Base-by-base conservation (phyloP, 1,284 basidiomycete genomes). In the Trametes pubescens region DNA sequence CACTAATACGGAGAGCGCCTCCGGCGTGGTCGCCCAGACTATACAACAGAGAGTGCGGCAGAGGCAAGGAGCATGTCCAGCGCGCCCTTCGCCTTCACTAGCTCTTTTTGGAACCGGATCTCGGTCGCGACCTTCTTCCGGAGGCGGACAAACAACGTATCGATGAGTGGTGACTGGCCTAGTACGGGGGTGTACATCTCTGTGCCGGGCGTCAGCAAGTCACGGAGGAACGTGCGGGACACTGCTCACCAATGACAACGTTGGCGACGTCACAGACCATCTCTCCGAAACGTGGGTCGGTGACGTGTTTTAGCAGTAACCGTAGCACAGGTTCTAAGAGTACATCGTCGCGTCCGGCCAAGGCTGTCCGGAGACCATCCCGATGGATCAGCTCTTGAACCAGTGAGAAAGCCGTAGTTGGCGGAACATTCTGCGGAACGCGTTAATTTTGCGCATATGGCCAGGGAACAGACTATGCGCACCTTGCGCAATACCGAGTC, bases 341-440 rank as follows among this genome's bases (percentile, higher is more conserved):
- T 32, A 99, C 91, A 74, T 99, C 98, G 74, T 99, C 97, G 51
- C 98, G 87, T 29, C 95, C 95, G 0, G 91, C 84, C 5, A 99
- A 83, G 1, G 98, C 97, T 69, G 89, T 88, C 59, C 90, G 85
- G 46, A 99, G 82, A 1, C 94, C 97, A 75, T 99, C 95, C 9
- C 94, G 90, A 72, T 97, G 93, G 52, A 98, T 91, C 40, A 99
- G 83, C 77, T 99, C 98, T 77, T 95, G 91, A 54, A 99, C 90
- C 34, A 99, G 80, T 0, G 97, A 92, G 74, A 99, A 99, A 0
- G 94, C 87, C 1, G 91, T 94, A 8, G 90, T 86, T 6, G 96
- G 94, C 16, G 89, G 88, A 13, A 95, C 88, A 76, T 89, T 83
- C 90, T 94, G 69, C 2, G 65, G 22, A 57, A 38, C 47, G 57